Base-by-base conservation (phyloP, 177 flowering plant species). In the Telopea speciosissima region DNA sequence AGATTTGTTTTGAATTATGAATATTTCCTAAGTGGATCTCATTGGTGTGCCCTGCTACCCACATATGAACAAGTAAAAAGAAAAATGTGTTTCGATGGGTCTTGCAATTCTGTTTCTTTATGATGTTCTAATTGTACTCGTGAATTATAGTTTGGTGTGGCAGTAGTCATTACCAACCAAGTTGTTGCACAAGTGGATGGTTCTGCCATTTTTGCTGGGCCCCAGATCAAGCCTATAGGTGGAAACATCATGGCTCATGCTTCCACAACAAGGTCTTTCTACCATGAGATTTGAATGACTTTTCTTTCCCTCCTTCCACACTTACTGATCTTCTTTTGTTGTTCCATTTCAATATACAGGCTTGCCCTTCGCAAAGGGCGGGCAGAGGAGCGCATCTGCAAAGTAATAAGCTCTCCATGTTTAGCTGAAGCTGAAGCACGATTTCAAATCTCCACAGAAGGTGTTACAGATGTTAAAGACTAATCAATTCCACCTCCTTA, bases 211-310 rank as follows among this genome's bases (percentile, higher is more conserved):
- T 94, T 92, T 86, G 91, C 91, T 56, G 99, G 99, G 24, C 99
- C 98, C 70, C 98, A 94, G 78, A 81, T 87, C 71, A 94, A 92
- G 79, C 99, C 97, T n/a, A 92, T 94, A 72, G 97, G 97, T 77
- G 99, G 99, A 24, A 94, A 94, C 80, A 94, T 94, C 45, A 94
- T 94, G 97, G 97, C 97, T 21, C 97, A 94, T 83, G 99, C 99
- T 75, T 84, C 97, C 9, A 94, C 97, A 23, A 94, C 97, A 61
- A 94, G 97, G 98, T 94, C 17, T 52, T 80, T 68, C 23, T 56
- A 11, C 59, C n/a, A 49, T 36, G 45, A 24, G 31, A 59, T 61
- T 40, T 45, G 6, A 40, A 23, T n/a, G 68, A 56, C 28, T 33
- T 62, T 67, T 28, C 40, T 28, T 52, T 44, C 21, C 8, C 67